These are phyloP conservation scores for Scedosporium boydii DNA, from an alignment of 2,329 filamentous ascomycete species.

Conservation along the genomic window DNA sequence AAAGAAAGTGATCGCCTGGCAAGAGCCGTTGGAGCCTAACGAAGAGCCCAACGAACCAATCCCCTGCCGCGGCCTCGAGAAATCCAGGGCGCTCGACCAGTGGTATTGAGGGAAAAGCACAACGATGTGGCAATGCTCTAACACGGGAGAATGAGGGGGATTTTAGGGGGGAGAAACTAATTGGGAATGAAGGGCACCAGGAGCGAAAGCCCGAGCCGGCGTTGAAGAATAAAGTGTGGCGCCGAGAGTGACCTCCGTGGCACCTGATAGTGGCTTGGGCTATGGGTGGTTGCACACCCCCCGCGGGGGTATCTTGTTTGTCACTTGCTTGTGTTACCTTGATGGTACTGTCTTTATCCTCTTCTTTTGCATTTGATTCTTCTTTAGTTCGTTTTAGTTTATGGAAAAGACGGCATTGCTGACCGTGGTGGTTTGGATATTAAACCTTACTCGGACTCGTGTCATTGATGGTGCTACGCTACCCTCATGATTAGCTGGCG, in stretches of 20 bases:
- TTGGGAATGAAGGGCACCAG: too few relatives aligned
- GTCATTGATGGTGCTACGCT: too few relatives aligned
- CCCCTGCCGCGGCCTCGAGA: background rate
- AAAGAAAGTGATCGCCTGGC: background rate
- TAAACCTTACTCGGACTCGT: too few relatives aligned
- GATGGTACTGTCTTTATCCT: background rate
- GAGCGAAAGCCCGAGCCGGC: background rate
- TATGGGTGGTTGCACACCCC: background rate
- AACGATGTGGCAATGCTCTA: too few relatives aligned
- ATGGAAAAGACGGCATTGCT: too few relatives aligned
- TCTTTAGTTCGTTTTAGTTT: too few relatives aligned
- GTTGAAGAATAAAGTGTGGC: background rate
- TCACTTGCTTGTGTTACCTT: background rate
- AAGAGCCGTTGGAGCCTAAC: constrained; percentile 4
- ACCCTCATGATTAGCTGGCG: too few relatives aligned
- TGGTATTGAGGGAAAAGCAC: too few relatives aligned
- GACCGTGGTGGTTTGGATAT: too few relatives aligned
- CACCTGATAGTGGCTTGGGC: background rate
- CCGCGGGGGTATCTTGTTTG: background rate
- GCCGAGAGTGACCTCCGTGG: background rate
- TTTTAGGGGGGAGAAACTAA: too few relatives aligned
- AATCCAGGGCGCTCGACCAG: too few relatives aligned
- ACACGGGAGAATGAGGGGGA: too few relatives aligned
- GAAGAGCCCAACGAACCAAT: constrained; percentile 1
- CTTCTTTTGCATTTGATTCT: background rate